Percentiles rank a stretch among this genome's conserved stretches.
phyloP scores from a whole-genome alignment of 1,139 yeast species.

The Blastobotrys aristatus region DNA sequence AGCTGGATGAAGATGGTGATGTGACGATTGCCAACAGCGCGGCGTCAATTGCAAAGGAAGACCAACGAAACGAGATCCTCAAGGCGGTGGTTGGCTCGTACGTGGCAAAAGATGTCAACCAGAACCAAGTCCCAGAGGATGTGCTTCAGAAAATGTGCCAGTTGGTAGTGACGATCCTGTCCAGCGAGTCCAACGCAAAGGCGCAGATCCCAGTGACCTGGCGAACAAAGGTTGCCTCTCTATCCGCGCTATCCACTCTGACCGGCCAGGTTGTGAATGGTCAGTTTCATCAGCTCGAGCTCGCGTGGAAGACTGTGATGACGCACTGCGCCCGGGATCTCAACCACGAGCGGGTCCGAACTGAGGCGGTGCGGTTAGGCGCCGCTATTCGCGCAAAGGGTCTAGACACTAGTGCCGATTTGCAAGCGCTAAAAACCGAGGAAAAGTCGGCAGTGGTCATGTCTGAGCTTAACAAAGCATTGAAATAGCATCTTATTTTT shows the following conservation, averaged over 20 bases:
- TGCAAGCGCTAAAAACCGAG: conserved; percentile 13
- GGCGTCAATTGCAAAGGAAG: conserved; percentile 35
- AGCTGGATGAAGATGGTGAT: conserved; percentile 30
- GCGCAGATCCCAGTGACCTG: conserved; percentile 40
- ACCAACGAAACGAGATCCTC: conserved; percentile 35
- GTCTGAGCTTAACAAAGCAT: conserved; percentile 19
- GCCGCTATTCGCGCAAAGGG: conserved; percentile 23
- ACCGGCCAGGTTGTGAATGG: background rate
- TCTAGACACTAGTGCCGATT: conserved; percentile 8
- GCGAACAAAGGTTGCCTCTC: conserved; percentile 48
- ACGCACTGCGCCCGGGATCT: conserved; percentile 39
- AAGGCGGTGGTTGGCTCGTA: conserved; percentile 25
- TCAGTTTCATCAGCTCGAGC: background rate
- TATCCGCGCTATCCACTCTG: conserved; percentile 6
- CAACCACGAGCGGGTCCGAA: conserved; percentile 59
- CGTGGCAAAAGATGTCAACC: conserved; percentile 14
- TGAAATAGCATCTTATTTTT: background rate
- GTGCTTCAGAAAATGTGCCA: conserved; percentile 8
- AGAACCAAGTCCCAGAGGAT: conserved; percentile 1
- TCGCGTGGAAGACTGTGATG: conserved; percentile 31
- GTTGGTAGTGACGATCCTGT: background rate
- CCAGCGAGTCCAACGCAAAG: background rate
- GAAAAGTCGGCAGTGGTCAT: conserved; percentile 26
- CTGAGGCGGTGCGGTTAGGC: conserved; percentile 44
- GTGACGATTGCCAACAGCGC: conserved; percentile 18